A percentile compares a stretch with the other conserved stretches of the same genome.
Evolutionary conservation across 495 filamentous ascomycete genomes (phyloP).

Genomic region (Tuber calosporum): DNA sequence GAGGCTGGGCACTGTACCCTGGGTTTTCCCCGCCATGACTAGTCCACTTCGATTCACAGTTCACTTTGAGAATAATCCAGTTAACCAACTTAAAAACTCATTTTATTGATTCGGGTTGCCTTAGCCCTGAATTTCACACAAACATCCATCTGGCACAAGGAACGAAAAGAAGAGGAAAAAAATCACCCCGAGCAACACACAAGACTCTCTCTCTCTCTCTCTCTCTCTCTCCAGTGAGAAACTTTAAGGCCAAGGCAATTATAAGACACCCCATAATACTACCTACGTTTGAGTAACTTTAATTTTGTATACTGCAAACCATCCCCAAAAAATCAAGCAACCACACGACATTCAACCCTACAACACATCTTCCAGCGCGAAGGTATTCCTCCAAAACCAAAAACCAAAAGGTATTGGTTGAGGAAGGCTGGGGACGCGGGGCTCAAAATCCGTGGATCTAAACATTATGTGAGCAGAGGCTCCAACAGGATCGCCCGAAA

Average conservation of each 20-base stretch:
- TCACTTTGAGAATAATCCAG: background rate
- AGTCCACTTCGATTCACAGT: background rate
- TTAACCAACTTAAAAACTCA: background rate
- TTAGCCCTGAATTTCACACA: background rate
- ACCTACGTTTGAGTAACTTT: background rate
- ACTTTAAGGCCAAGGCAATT: background rate
- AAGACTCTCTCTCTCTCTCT: background rate
- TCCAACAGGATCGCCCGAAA: conserved; percentile 1
- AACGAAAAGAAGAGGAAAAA: background rate
- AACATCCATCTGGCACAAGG: background rate
- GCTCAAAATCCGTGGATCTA: conserved; percentile 73
- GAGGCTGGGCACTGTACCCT: background rate
- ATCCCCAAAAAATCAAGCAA: background rate
- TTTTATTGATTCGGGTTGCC: background rate
- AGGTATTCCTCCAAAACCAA: background rate
- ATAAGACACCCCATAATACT: background rate
- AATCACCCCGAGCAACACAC: background rate
- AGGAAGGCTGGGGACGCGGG: conserved; percentile 41
- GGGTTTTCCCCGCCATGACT: background rate
- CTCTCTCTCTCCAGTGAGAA: background rate
- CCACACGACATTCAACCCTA: background rate
- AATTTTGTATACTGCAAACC: background rate
- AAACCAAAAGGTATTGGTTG: conserved; percentile 14
- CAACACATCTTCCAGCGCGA: background rate
- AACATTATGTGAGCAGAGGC: conserved; percentile 12